Evolutionary conservation across 148 eudicot genomes (phyloP).

Genomic region (Selenicereus undatus): DNA sequence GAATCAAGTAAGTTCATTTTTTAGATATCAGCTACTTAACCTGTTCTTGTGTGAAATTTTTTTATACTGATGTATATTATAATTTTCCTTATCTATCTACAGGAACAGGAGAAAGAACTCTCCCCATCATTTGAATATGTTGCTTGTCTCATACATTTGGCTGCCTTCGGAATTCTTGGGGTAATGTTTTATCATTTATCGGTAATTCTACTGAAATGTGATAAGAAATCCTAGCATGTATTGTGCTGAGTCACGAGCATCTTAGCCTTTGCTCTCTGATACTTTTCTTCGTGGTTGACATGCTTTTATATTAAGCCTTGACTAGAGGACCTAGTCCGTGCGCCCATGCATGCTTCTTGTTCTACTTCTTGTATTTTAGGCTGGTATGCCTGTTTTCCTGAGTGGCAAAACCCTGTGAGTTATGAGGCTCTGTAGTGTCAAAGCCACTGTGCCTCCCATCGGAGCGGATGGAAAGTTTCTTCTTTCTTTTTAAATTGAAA

Average conservation of each 20-base stretch:
- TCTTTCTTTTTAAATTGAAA: too few relatives aligned
- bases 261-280: neutral
- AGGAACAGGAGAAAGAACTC: constrained; percentile 41
- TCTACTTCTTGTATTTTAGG: neutral
- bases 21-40: neutral
- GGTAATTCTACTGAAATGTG: neutral
- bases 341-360: neutral
- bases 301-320: neutral
- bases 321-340: neutral
- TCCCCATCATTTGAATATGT: constrained; percentile 46
- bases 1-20: constrained; percentile 41
- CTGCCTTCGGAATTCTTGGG: constrained; percentile 80
- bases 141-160: constrained; percentile 52
- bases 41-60: neutral
- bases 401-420: neutral
- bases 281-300: neutral
- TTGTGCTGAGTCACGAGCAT: neutral
- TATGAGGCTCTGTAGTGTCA: too few relatives aligned
- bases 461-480: too few relatives aligned
- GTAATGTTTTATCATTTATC: constrained; percentile 27
- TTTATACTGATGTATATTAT: neutral
- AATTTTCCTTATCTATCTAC: constrained; percentile 22
- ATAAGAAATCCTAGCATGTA: neutral
- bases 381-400: neutral
- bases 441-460: too few relatives aligned